Evolutionary conservation across 495 filamentous ascomycete species (phyloP), one percentile per base, ranked within the genome.

Genomic region (Opeltia flavorubescens): DNA sequence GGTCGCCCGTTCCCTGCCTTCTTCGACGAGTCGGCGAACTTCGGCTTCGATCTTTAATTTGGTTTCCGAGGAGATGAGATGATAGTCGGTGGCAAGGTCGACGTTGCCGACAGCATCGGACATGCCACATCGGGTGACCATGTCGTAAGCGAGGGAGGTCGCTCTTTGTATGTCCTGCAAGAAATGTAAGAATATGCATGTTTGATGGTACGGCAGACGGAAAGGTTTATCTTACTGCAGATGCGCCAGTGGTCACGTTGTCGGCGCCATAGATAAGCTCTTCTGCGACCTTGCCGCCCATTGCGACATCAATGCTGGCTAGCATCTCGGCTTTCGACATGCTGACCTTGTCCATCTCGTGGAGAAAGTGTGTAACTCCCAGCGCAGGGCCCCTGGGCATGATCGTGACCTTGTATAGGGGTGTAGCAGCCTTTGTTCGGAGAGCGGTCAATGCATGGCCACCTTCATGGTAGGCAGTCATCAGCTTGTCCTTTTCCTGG

Each of bases 381-480:
- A 95, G 72, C 7, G 83, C 71, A 55, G 79, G 76, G 9, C 91
- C 91, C 47, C 93, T 80, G 30, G 91, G 88, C 58, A 98, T 84
- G 50, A 98, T 87, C 4, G 91, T 98, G 47, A 93, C 87, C 65
- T 98, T 98, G 73, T 98, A 94, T 6, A 98, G 66, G 3, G 83
- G 84, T 29, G 70, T 76, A 15, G 79, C 71, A 4, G 73, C 77
- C 29, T 76, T 71, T 9, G 86, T 86, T 50, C 86, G 85, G 59
- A 94, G 76, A 21, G 77, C 80, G 54, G 95, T 85, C 5, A 98
- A 74, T 3, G 93, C 87, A 63, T 98, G 91, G 2, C 91, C 91
- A 48, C 88, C 91, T 63, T 98, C 91, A 64, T 98, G 91, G 55
- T 98, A 98, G 2, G 91, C 91, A 29, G 91, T 98, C 71, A 87